Evolutionary conservation across 202 grass and related monocot genomes (phyloP).

Genomic region (Brachypodium distachyon): DNA sequence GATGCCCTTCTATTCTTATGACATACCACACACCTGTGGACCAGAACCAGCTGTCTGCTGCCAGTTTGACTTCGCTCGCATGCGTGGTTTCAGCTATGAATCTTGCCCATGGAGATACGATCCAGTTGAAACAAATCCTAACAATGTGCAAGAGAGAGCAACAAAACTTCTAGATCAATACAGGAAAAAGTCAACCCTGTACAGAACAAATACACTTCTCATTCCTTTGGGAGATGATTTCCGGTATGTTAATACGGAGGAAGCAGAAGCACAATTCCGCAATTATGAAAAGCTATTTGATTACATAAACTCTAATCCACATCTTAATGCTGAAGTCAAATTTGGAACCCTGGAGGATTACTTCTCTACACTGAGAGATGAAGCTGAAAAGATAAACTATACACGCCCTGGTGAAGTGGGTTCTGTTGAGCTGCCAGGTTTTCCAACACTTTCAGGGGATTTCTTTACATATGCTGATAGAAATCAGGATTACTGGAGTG

Average conservation of each 20-base stretch:
- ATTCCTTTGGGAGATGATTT: constrained; percentile 98
- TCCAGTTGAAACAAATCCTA: constrained; percentile 69
- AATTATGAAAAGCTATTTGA: constrained; percentile 97
- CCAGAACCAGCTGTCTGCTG: constrained; percentile 97
- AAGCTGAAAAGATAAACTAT: constrained; percentile 87
- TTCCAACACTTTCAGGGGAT: constrained; percentile 95
- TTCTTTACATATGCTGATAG: constrained; percentile 97
- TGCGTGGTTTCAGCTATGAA: constrained; percentile 69
- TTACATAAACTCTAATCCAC: constrained; percentile 79
- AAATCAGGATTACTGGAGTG: constrained; percentile 97
- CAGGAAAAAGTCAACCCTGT: constrained; percentile 90
- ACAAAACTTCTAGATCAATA: constrained; percentile 88
- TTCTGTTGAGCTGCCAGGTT: constrained; percentile 75
- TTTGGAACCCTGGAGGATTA: constrained; percentile 99
- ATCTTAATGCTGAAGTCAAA: constrained; percentile 79
- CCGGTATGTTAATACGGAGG: constrained; percentile 71
- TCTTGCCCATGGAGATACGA: constrained; percentile 74
- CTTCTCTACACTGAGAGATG: constrained; percentile 70
- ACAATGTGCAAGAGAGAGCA: constrained; percentile 88
- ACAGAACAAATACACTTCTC: constrained; percentile 92
- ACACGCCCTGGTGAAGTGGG: constrained; percentile 62
- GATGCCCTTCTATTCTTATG: constrained; percentile 99
- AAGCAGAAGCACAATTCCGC: constrained; percentile 87
- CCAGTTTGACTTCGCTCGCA: constrained; percentile 97
- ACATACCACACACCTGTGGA: constrained; percentile 96